Conservation (phyloP, 371 early-diverging fungal species). For the Mortierella sp. region DNA sequence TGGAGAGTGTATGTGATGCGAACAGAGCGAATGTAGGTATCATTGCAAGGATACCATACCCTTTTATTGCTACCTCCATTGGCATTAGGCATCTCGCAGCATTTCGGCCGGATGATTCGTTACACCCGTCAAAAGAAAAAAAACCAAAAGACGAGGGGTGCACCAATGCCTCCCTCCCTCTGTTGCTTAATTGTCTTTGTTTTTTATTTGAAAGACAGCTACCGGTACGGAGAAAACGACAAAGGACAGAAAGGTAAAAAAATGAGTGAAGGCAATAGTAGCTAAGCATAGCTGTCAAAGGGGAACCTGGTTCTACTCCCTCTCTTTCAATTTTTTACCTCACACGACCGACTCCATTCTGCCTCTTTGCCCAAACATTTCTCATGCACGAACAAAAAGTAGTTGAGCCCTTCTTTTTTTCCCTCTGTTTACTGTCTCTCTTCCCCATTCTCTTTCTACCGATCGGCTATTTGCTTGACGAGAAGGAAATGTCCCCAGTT, state of each 20-base stretch:
- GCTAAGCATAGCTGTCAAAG: constrained; percentile 6
- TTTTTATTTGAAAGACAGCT: neutral
- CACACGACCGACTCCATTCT: neutral
- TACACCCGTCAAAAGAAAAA: neutral
- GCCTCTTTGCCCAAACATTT: constrained; percentile 3
- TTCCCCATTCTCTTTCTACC: neutral
- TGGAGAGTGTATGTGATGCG: neutral
- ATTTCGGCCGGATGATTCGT: no score
- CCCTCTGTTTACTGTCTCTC: neutral
- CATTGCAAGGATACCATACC: neutral
- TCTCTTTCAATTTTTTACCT: neutral
- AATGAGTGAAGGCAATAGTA: neutral
- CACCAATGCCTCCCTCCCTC: neutral
- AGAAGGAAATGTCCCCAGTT: neutral
- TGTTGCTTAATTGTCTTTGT: neutral
- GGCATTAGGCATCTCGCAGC: neutral
- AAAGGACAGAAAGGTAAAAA: neutral
- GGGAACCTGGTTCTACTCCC: neutral
- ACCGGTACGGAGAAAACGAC: neutral
- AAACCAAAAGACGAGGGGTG: neutral
- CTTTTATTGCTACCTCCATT: neutral
- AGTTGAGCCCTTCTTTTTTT: neutral
- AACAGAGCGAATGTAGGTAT: neutral
- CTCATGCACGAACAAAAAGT: constrained; percentile 6
- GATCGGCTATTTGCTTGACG: neutral